Base-by-base conservation (phyloP, 257 asterid species). In the Linaria vulgaris region DNA sequence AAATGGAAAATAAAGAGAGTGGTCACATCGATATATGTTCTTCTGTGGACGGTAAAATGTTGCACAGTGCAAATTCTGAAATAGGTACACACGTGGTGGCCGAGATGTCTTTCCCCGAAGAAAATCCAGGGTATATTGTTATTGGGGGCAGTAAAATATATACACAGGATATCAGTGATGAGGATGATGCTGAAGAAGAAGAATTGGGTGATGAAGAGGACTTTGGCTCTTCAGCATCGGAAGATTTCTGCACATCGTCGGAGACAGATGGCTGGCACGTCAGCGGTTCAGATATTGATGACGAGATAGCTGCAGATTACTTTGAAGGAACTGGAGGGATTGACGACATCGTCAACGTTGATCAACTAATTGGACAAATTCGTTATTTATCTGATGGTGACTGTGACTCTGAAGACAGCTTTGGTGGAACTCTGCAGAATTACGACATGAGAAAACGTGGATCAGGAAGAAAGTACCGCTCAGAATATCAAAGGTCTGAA, bases 251-350 rank as follows among this genome's bases (percentile, higher is more conserved):
- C 16, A 75, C 60, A 50, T 67, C 85, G 25, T 82, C 88, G 22
- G 96, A 77, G 25, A 77, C 79, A 67, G 86, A 72, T 53, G 78
- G 67, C 34, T 56, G 66, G 30, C 82, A 86, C 19, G 77, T 75
- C 62, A 84, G 86, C 72, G 87, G 79, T 72, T 83, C 96, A 48
- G 94, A 86, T 60, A 59, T 92, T 45, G 97, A 92, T 63, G 97
- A 85, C 20, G 97, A 78, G 66, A 80, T 92, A 59, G 99, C 96
- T 67, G 87, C 76, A 45, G 99, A 92, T 87, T 92, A 89, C 74
- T 76, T 79, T 61, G 91, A 87, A 75, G 86, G 99, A 49, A 89
- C 79, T 63, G 96, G 94, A 43, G 95, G 94, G 34, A 63, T 48
- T 74, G 54, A 56, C 23, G 56, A 79, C 56, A 49, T 70, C 44